Evolutionary conservation across 345 rosid genomes (phyloP), one percentile per base, ranked within the genome.

Genomic region (Salix koriyanagi): DNA sequence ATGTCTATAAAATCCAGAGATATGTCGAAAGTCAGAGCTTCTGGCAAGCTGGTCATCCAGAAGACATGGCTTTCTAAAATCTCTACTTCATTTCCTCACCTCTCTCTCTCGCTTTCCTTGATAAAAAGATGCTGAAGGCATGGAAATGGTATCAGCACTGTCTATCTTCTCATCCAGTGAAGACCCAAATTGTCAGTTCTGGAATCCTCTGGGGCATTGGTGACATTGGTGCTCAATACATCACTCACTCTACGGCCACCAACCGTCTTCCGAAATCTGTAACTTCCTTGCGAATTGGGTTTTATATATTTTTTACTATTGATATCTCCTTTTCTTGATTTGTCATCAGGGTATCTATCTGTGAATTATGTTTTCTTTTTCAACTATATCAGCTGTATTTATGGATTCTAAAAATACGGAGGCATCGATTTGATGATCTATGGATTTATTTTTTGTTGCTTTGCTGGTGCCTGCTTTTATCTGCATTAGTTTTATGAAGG

Each of bases 71-170:
- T 52, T 71, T 68, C 75, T 26, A 68, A 50, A 76, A 70, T 21
- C 44, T 23, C 3, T 34, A 11, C 18, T 78, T 12, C 19, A 23
- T 75, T 74, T 75, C 37, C 41, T 48, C 30, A 6, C 52, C 69
- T 10, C 46, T 28, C 37, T 60, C 37, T 60, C 62, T 32, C 72
- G 65, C 7, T 30, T 32, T 26, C 39, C 44, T 13, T 21, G 65
- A 56, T 41, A 65, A 46, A 11, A 42, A 11, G 58, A 90, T 91
- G 97, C 65, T 81, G 80, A 89, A 86, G 84, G 82, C 90, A 16
- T 95, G 97, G 99, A 89, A 83, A 84, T 95, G 94, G 96, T 93
- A 95, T 84, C 94, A 93, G 77, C 85, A 80, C 69, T 90, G 96
- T 83, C 73, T 95, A 16, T 68, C 88, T 32, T 75, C 84, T 66